Base-by-base conservation (phyloP, 441 rosid species). In the Erysimum cheiri region DNA sequence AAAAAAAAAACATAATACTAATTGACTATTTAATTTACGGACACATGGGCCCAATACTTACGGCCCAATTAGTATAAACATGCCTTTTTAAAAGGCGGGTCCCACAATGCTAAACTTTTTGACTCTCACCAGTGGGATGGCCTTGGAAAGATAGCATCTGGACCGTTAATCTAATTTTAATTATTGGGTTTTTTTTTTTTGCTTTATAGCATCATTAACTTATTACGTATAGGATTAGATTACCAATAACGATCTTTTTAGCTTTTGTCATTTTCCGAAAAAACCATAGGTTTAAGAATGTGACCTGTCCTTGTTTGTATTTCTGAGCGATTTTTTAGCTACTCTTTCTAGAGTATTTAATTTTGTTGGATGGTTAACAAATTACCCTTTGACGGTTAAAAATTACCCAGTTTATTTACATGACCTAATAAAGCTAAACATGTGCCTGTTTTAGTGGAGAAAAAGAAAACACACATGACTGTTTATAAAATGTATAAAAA, bases 221-320 rank as follows among this genome's bases (percentile, higher is more conserved):
- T 67, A 33, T 60, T 67, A 35, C 77, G 77, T 73, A 43, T 43
- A 35, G 43, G 48, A 67, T 73, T 67, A 52, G 22, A 54, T 63
- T 55, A 63, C 43, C 49, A 39, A 55, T 71, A 73, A 52, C 49
- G 50, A 67, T 67, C 43, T 11, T 56, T 56, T 68, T 31, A 65
- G 71, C 66, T 73, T 64, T 73, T 73, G 77, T 67, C 77, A 70
- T 56, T 54, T 73, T 73, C 35, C 50, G 37, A 44, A 15, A 60
- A 60, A 40, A 3, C 53, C 26, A 39, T 60, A 33, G 37, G 19
- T 54, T 54, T 32, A 44, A 54, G 48, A 71, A 33, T 71, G 57
- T 65, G 58, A 29, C 60, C 46, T 64, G 53, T 37, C 44, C 37
- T 37, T 58, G 31, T 28, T 36, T n/a, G 9, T 22, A 55, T 56